These are phyloP conservation scores for Cetraspora pellucida DNA, from an alignment of 192 early-diverging fungal genomes.

Conservation along the genomic window DNA sequence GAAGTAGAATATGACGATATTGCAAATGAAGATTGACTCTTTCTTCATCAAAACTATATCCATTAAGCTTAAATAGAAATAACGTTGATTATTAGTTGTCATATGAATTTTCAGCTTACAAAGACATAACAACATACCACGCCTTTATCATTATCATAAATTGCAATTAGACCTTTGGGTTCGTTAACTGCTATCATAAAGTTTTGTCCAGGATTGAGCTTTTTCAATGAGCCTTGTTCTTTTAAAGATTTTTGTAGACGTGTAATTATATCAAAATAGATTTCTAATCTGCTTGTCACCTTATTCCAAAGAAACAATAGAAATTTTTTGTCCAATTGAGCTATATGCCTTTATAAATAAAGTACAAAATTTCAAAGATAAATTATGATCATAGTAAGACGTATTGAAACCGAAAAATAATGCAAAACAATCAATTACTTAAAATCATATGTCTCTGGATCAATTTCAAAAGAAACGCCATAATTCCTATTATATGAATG, in stretches of 20 bases:
- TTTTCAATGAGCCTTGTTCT: constrained; percentile 1
- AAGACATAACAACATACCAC: not conserved
- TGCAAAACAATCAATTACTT: not conserved
- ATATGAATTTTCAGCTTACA: no score
- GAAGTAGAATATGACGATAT: constrained; percentile 31
- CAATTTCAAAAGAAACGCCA: constrained; percentile 10
- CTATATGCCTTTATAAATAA: constrained; percentile 7
- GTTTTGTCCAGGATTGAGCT: not conserved
- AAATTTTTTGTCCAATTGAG: constrained; percentile 22
- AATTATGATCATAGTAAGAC: not conserved
- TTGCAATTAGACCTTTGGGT: constrained; percentile 30
- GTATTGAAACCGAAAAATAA: not conserved
- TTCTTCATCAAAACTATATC: constrained; percentile 30
- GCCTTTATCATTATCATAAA: constrained; percentile 22
- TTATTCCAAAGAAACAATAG: constrained; percentile 26
- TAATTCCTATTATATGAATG: not conserved
- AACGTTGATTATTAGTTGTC: not conserved
- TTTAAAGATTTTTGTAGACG: not conserved
- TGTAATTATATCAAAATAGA: constrained; percentile 11
- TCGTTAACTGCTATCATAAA: constrained; percentile 30
- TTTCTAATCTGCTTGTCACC: not conserved
- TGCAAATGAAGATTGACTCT: constrained; percentile 6
- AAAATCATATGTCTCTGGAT: constrained; percentile 17
- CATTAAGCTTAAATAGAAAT: constrained; percentile 21
- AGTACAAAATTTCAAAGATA: not conserved